Percentiles rank a stretch among this genome's conserved stretches.
phyloP scores from a whole-genome alignment of 2,329 filamentous ascomycete genomes.

The Aureobasidium namibiae region DNA sequence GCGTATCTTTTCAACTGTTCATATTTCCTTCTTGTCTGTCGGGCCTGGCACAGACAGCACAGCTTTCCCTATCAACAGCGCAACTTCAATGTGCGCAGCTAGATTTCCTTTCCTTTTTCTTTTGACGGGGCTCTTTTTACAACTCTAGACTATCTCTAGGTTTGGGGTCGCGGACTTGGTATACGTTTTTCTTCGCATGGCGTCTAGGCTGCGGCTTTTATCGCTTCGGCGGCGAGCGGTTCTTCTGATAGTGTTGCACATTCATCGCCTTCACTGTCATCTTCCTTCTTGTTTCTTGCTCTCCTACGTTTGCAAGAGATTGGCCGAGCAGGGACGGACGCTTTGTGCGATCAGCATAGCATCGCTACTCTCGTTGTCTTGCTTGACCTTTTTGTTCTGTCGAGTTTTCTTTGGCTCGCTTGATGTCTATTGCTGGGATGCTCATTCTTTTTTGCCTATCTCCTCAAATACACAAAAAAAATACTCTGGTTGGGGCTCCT shows the following conservation, averaged over 20 bases:
- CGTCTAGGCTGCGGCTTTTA: not conserved
- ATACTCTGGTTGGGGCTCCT: not conserved
- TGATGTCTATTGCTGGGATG: slow-evolving; percentile 1
- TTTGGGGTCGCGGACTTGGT: not conserved
- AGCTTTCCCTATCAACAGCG: slow-evolving; percentile 4
- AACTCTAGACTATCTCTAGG: slow-evolving; percentile 1
- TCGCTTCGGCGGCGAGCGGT: not conserved
- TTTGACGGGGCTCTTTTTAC: not conserved
- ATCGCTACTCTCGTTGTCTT: not conserved
- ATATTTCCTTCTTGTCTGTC: slow-evolving; percentile 10
- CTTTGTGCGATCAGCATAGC: not conserved
- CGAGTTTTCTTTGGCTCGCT: not conserved
- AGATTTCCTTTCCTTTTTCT: slow-evolving; percentile 9
- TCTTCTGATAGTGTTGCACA: not conserved
- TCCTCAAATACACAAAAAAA: slow-evolving; percentile 10
- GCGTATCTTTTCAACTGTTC: slow-evolving; percentile 10
- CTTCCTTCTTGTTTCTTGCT: not conserved
- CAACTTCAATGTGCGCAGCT: slow-evolving; percentile 2
- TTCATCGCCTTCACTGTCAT: not conserved
- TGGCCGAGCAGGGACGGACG: not conserved
- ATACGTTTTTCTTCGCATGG: slow-evolving; percentile 5
- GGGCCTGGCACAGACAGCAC: slow-evolving; percentile 11
- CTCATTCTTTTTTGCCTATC: slow-evolving; percentile 7
- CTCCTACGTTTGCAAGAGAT: not conserved
- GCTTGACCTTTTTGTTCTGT: not conserved